Evolutionary conservation across 345 rosid genomes (phyloP).

Genomic region (Eucalyptus polyanthemos): DNA sequence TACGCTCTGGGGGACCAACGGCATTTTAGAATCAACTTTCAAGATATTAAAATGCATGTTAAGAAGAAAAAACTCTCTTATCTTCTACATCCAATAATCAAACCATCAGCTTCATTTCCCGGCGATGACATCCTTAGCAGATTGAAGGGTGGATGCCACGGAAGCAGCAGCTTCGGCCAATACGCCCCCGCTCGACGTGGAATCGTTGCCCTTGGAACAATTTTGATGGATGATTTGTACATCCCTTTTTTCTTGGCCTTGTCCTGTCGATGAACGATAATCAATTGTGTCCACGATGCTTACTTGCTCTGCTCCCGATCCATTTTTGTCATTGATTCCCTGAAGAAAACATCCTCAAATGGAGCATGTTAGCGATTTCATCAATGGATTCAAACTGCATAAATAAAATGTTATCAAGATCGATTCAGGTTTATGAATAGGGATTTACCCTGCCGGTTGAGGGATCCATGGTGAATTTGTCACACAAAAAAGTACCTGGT

Average conservation of each 20-base stretch:
- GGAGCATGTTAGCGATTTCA: not conserved
- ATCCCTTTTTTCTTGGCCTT: conserved; percentile 26
- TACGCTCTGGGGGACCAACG: not conserved
- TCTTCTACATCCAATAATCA: not conserved
- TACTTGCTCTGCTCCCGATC: conserved; percentile 11
- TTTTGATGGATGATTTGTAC: conserved; percentile 37
- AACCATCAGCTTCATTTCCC: not conserved
- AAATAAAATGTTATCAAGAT: not conserved
- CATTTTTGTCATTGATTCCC: not conserved
- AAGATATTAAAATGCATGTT: not conserved
- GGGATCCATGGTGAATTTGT: not conserved
- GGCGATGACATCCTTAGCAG: conserved; percentile 29
- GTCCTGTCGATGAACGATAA: conserved; percentile 34
- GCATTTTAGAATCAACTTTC: not conserved
- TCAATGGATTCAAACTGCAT: not conserved
- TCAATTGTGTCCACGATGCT: conserved; percentile 32
- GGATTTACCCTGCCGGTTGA: not conserved
- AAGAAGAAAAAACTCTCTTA: not conserved
- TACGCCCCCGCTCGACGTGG: conserved; percentile 45
- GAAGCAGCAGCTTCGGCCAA: conserved; percentile 54
- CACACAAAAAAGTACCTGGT: not conserved
- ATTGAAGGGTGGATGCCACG: conserved; percentile 32
- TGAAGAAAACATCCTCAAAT: not conserved
- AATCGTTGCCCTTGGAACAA: not conserved
- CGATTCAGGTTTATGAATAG: not conserved